Evolutionary conservation across 768 basidiomycete genomes (phyloP), one percentile per base, ranked within the genome.

Genomic region (Suillus brevipes): DNA sequence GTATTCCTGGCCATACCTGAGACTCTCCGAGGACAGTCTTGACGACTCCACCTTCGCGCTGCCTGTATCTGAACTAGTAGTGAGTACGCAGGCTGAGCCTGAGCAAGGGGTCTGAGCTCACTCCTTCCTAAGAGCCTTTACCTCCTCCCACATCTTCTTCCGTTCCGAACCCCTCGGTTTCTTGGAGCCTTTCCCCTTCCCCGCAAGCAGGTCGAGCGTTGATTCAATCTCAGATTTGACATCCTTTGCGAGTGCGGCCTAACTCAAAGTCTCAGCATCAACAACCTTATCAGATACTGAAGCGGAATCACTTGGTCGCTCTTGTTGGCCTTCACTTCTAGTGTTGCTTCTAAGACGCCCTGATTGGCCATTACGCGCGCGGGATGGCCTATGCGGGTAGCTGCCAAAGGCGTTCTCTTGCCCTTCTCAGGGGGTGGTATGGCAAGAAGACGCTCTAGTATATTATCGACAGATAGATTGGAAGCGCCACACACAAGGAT

Each of bases 391-490:
- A 99, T 83, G n/a, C 97, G 85, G 0, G 95, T 95, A 8, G 89
- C 85, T 72, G 83, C 88, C 13, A 92, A 69, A 3, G 66, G 67
- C 16, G 16, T 18, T 65, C 78, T 83, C 25, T 80, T 77, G 5
- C 80, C 81, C 60, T 84, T 87, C 31, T 83, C 83, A 1, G 76
- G 69, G 0, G 77, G 66, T 14, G 89, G 88, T 4, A 92, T 78
- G 18, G 83, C 84, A 18, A 92, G 81, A 12, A 99, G 82, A 23
- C 97, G 84, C 69, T 96, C 90, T 14, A 99, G 83, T 45, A 99
- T 90, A 75, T 99, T 99, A 75, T 99, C 97, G 1, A 97, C 94
- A 1, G 96, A 91, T 60, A 99, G 81, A 70, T 99, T 97, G 4
- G 92, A 95, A 9, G 95, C 95, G 25, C 95, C 95, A 71, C 96